phyloP scores from a whole-genome alignment of 1,284 basidiomycete species.

The Xerocomus alliaceus region DNA sequence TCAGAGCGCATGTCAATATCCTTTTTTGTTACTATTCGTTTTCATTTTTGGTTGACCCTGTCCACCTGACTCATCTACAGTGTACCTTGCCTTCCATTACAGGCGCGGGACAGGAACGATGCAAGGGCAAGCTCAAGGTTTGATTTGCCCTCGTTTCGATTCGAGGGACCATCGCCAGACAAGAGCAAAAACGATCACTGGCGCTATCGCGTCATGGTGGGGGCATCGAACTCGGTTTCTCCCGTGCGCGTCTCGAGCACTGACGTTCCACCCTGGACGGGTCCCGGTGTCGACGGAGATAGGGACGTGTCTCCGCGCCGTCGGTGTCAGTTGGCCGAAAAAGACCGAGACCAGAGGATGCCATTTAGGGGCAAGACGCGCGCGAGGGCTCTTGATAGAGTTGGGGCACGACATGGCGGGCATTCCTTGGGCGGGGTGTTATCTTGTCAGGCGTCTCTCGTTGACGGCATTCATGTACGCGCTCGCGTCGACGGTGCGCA shows the following conservation, averaged over 20 bases:
- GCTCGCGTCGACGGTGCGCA: background rate
- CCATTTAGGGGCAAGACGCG: background rate
- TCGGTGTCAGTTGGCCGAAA: background rate
- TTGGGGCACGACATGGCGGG: background rate
- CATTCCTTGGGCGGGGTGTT: background rate
- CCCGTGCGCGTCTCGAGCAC: conserved; percentile 1
- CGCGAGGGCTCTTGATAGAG: background rate
- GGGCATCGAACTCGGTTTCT: conserved; percentile 1
- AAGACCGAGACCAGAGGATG: background rate
- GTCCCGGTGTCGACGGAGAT: conserved; percentile 2
- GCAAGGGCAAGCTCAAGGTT: conserved; percentile 23
- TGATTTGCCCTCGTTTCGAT: conserved; percentile 24
- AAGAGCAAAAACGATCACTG: background rate
- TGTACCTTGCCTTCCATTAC: too few species aligned
- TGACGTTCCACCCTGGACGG: background rate
- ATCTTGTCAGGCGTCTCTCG: too few species aligned
- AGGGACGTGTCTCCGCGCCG: background rate
- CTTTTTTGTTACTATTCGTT: conserved; percentile 17
- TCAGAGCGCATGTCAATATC: conserved; percentile 24
- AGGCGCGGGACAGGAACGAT: conserved; percentile 18
- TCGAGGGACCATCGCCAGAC: conserved; percentile 28
- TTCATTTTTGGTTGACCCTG: conserved; percentile 12
- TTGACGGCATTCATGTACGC: background rate
- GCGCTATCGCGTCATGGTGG: conserved; percentile 1
- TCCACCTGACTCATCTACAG: conserved; percentile 21